A percentile compares a stretch with the other conserved stretches of the same genome.
Conservation (phyloP, 192 early-diverging fungal genomes). For the Backusella mclennaniae region DNA sequence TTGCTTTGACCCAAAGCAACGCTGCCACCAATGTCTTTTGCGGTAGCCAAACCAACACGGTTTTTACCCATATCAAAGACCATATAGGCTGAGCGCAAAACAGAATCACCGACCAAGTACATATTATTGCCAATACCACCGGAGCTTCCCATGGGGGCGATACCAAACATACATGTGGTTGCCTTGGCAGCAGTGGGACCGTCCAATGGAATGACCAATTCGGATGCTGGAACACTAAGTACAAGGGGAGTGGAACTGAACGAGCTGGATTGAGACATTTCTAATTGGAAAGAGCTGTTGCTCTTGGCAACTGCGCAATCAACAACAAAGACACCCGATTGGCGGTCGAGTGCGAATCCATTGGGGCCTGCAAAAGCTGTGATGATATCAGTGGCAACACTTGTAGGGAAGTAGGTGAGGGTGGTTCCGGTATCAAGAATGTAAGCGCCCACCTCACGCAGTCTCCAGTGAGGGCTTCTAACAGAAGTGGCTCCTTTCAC, state of each 20-base stretch:
- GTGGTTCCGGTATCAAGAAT: slow-evolving; percentile 40
- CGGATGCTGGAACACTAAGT: slow-evolving; percentile 19
- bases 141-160: slow-evolving; percentile 14
- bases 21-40: slow-evolving; percentile 18
- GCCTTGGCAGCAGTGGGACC: slow-evolving; percentile 9
- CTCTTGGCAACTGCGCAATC: slow-evolving; percentile 23
- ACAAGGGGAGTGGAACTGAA: slow-evolving; percentile 17
- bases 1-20: neutral
- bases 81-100: slow-evolving; percentile 34
- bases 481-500: neutral
- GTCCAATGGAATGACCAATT: slow-evolving; percentile 34
- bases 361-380: slow-evolving; percentile 16
- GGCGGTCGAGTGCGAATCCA: slow-evolving; percentile 12
- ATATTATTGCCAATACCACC: slow-evolving; percentile 17
- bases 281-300: slow-evolving; percentile 7
- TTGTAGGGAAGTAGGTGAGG: slow-evolving; percentile 24
- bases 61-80: slow-evolving; percentile 42
- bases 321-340: slow-evolving; percentile 25
- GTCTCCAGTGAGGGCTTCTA: slow-evolving; percentile 7
- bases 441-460: slow-evolving; percentile 11
- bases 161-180: slow-evolving; percentile 31
- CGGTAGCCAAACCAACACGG: slow-evolving; percentile 28
- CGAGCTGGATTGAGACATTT: slow-evolving; percentile 14
- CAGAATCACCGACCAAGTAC: slow-evolving; percentile 35
- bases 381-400: slow-evolving; percentile 18